Evolutionary conservation across 441 rosid species (phyloP).

Genomic region (Theobroma grandiflorum): DNA sequence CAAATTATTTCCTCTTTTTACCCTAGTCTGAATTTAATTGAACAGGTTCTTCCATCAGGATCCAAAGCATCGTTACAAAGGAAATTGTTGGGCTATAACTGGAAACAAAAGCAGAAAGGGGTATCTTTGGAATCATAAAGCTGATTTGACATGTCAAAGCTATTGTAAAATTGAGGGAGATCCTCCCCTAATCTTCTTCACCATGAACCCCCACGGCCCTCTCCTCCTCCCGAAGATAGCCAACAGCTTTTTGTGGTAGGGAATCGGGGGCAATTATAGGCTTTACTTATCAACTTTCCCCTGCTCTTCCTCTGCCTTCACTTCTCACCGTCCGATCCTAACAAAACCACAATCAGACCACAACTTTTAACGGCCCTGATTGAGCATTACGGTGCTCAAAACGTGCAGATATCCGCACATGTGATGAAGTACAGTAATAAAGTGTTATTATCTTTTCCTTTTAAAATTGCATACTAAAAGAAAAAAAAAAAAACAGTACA

Average conservation of each 20-base stretch:
- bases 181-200: conserved; percentile 21
- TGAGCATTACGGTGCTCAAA: not conserved
- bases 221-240: not conserved
- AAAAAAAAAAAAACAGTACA: not conserved
- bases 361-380: not conserved
- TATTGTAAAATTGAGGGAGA: conserved; percentile 48
- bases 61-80: not conserved
- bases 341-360: not conserved
- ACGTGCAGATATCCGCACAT: not conserved
- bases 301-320: not conserved
- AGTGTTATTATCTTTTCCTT: not conserved
- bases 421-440: not conserved
- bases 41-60: not conserved
- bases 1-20: not conserved
- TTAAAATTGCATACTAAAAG: not conserved
- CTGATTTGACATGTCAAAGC: conserved; percentile 39
- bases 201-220: not conserved
- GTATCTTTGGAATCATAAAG: conserved; percentile 21
- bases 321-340: not conserved
- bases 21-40: not conserved
- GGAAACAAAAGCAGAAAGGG: conserved; percentile 5
- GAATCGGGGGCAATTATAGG: not conserved
- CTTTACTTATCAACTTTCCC: not conserved
- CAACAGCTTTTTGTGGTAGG: not conserved
- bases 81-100: not conserved